Conservation (phyloP, 257 asterid species). For the Coffea eugenioides region DNA sequence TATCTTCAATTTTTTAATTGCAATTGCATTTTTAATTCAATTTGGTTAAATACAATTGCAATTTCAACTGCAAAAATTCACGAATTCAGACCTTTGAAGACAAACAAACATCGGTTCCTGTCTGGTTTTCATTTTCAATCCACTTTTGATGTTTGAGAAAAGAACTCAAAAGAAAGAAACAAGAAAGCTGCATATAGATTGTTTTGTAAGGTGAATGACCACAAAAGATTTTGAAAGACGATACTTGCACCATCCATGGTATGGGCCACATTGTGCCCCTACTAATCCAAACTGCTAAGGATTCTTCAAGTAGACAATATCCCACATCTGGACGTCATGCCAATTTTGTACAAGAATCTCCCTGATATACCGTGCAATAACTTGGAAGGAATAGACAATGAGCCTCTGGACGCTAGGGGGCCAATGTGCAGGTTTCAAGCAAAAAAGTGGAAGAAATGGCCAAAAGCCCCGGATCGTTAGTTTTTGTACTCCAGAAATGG, state of each 20-base stretch:
- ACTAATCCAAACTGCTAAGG: too few species aligned
- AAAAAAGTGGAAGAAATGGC: too few species aligned
- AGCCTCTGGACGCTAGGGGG: background rate
- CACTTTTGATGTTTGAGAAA: background rate
- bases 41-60: background rate
- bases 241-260: too few species aligned
- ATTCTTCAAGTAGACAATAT: too few species aligned
- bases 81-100: background rate
- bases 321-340: too few species aligned
- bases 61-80: background rate
- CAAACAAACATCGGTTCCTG: background rate
- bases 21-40: background rate
- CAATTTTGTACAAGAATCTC: too few species aligned
- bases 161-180: background rate
- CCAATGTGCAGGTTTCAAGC: background rate
- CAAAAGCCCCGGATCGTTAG: background rate
- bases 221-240: too few species aligned
- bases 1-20: too few species aligned
- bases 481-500: background rate
- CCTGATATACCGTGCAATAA: background rate
- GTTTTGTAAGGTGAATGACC: too few species aligned
- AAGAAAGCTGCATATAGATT: too few species aligned
- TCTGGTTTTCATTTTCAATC: background rate
- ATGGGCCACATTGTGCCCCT: too few species aligned
- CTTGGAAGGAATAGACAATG: background rate